These are phyloP conservation scores for Arachis stenosperma DNA, from an alignment of 306 rosid genomes.

Conservation along the genomic window DNA sequence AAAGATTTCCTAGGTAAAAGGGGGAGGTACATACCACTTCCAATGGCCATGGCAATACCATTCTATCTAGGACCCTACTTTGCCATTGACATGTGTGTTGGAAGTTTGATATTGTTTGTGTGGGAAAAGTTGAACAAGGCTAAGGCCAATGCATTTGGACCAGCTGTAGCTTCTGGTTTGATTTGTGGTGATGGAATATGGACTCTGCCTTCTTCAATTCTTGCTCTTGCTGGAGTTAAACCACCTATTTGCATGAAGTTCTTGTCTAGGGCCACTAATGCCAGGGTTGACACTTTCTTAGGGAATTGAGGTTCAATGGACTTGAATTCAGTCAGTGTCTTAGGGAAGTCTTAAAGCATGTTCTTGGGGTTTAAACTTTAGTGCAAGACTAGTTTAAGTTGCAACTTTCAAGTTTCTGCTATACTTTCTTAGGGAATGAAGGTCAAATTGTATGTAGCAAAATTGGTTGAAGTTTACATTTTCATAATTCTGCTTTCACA, in stretches of 20 bases:
- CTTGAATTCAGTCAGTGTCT: conserved; percentile 15
- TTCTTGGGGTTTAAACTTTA: conserved; percentile 28
- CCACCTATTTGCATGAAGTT: conserved; percentile 65
- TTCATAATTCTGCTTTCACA: conserved; percentile 9
- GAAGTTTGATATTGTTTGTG: conserved; percentile 53
- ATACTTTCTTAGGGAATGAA: not conserved
- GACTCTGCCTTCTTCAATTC: conserved; percentile 59
- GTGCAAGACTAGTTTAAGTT: too few species aligned
- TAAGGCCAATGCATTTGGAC: conserved; percentile 57
- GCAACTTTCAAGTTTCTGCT: not conserved
- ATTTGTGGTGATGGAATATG: conserved; percentile 65
- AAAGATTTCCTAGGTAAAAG: conserved; percentile 49
- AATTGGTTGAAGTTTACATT: conserved; percentile 11
- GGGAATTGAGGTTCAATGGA: conserved; percentile 40
- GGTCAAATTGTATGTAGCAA: not conserved
- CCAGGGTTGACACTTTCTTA: conserved; percentile 40
- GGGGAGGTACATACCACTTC: conserved; percentile 56
- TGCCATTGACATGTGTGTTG: conserved; percentile 64
- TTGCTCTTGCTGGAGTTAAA: conserved; percentile 57
- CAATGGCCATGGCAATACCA: conserved; percentile 67
- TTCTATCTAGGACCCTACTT: conserved; percentile 57
- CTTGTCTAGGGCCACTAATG: conserved; percentile 52
- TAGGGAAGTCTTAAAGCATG: conserved; percentile 13
- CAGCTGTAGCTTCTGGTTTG: conserved; percentile 65
- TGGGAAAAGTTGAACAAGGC: conserved; percentile 52